phyloP scores from a whole-genome alignment of 108 stramenopile species.

The Skeletonema potamos region DNA sequence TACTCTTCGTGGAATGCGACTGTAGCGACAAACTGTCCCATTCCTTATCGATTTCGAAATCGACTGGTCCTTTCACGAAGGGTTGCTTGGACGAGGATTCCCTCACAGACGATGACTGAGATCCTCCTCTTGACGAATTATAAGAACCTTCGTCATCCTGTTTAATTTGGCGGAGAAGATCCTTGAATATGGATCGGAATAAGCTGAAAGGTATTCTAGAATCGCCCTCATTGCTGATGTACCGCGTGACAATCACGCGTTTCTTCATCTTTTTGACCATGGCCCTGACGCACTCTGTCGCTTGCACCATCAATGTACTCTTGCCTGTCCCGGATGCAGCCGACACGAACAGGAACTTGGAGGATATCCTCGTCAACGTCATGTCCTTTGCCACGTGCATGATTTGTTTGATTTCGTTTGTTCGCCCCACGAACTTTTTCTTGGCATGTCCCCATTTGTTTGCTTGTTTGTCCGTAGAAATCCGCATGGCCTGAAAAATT shows the following conservation, averaged over 20 bases:
- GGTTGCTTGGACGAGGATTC: background rate
- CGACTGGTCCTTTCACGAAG: background rate
- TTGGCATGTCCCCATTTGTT: conserved; percentile 42
- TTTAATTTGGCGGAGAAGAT: conserved; percentile 38
- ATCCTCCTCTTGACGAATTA: background rate
- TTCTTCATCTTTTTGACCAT: conserved; percentile 40
- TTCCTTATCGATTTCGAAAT: conserved; percentile 23
- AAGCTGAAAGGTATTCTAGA: conserved; percentile 61
- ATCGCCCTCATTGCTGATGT: conserved; percentile 62
- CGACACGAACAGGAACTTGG: conserved; percentile 45
- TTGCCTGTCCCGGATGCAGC: conserved; percentile 66
- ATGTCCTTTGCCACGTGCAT: conserved; percentile 52
- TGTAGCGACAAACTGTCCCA: conserved; percentile 47
- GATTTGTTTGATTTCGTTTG: conserved; percentile 51
- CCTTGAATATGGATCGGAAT: conserved; percentile 58
- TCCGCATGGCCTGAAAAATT: conserved; percentile 67
- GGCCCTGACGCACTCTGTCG: conserved; percentile 50
- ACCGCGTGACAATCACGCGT: conserved; percentile 50
- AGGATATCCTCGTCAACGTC: background rate
- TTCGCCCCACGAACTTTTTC: conserved; percentile 64
- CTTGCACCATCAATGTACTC: conserved; percentile 50
- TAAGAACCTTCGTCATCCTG: conserved; percentile 31
- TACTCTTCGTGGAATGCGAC: conserved; percentile 41
- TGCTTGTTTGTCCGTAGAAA: conserved; percentile 11
- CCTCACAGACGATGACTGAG: background rate